Evolutionary conservation across 805 yeast genomes (phyloP).

Genomic region (Kurtzmaniella fragi): DNA sequence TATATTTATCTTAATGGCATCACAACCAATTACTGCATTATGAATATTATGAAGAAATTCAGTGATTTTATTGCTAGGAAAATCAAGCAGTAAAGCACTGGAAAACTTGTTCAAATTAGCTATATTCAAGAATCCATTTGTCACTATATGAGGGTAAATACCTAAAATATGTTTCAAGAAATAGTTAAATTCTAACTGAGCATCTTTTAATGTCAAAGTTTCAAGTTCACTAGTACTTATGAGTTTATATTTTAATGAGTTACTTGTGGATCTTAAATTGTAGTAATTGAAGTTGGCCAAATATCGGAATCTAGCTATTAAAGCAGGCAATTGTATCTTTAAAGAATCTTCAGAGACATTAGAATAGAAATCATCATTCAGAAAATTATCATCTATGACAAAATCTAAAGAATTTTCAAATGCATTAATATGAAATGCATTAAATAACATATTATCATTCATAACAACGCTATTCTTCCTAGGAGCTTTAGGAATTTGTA

Average conservation of each 20-base stretch:
- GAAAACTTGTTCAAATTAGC: constrained; percentile 4
- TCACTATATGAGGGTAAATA: not conserved
- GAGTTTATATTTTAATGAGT: not conserved
- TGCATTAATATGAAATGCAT: too few relatives aligned
- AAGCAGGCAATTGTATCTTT: too few relatives aligned
- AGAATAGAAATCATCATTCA: not conserved
- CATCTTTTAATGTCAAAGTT: constrained; percentile 6
- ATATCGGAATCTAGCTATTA: too few relatives aligned
- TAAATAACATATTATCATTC: too few relatives aligned
- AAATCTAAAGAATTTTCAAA: not conserved
- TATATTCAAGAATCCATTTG: not conserved
- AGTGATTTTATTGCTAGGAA: constrained; percentile 4
- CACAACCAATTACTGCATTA: constrained; percentile 7
- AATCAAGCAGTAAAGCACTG: constrained; percentile 7
- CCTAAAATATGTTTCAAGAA: not conserved
- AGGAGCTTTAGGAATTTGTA: not conserved
- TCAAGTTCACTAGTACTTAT: too few relatives aligned
- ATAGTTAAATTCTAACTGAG: constrained; percentile 2
- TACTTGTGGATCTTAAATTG: not conserved
- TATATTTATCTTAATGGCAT: constrained; percentile 8
- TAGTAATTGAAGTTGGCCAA: not conserved
- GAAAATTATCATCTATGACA: not conserved
- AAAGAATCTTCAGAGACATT: too few relatives aligned
- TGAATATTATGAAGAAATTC: constrained; percentile 2
- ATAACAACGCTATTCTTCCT: too few relatives aligned